Evolutionary conservation across 2,329 filamentous ascomycete species (phyloP).

Genomic region (Neofusicoccum sp.): DNA sequence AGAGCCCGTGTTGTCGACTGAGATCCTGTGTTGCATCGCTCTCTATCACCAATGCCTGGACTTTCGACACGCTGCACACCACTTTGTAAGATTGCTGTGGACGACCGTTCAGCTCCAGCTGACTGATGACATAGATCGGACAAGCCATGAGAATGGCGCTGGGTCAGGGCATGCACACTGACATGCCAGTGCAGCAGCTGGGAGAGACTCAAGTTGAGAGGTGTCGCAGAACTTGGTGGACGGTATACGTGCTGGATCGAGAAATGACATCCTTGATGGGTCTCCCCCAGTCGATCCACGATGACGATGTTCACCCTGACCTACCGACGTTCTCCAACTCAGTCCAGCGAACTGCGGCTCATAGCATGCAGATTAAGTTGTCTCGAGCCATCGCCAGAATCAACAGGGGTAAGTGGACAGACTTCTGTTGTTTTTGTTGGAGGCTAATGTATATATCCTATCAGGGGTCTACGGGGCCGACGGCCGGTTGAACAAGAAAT

Average conservation of each 20-base stretch:
- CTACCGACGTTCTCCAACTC: constrained; percentile 46
- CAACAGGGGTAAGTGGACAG: constrained; percentile 39
- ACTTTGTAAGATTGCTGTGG: constrained; percentile 37
- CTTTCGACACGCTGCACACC: constrained; percentile 47
- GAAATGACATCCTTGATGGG: constrained; percentile 57
- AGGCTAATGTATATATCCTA: background rate
- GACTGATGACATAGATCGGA: constrained; percentile 41
- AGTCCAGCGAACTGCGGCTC: constrained; percentile 37
- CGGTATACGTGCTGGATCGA: constrained; percentile 53
- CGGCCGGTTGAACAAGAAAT: constrained; percentile 36
- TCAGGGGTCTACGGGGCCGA: constrained; percentile 45
- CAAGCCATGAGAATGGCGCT: constrained; percentile 53
- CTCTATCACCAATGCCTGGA: constrained; percentile 55
- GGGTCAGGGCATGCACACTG: constrained; percentile 52
- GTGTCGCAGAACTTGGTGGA: constrained; percentile 55
- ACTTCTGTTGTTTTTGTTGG: background rate
- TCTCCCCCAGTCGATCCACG: constrained; percentile 48
- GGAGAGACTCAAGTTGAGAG: constrained; percentile 45
- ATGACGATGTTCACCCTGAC: constrained; percentile 51
- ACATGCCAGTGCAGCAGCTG: constrained; percentile 47
- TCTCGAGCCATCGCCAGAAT: constrained; percentile 47
- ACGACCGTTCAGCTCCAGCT: background rate
- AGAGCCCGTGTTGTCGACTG: constrained; percentile 48
- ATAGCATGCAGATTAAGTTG: constrained; percentile 48
- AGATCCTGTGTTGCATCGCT: constrained; percentile 53